Evolutionary conservation across 2,329 filamentous ascomycete genomes (phyloP), one percentile per base, ranked within the genome.

Genomic region (Phoma herbarum): DNA sequence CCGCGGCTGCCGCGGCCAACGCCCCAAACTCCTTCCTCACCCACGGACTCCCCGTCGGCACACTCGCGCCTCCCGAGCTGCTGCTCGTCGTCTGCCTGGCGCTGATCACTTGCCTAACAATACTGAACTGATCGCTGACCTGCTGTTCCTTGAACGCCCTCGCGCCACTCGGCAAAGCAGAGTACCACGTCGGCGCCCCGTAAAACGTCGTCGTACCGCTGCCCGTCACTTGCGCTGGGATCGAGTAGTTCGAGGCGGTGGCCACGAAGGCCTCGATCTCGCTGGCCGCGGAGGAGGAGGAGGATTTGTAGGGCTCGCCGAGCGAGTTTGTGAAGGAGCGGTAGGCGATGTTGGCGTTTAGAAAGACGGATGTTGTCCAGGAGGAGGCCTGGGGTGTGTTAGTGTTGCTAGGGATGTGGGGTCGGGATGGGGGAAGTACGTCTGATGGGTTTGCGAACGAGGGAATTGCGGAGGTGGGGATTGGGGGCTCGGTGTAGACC

Each of bases 401-500:
- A 63, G 60, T 49, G 16, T 20, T n/a, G 31, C 4, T 4, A 20
- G 12, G 14, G 7, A 28, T 20, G 18, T 39, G 23, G 23, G 23
- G 6, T 10, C 14, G 20, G 14, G 1, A 37, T 3, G 35, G 16
- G 33, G 10, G 14, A 16, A 52, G 16, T 64, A 73, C 70, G 28
- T 69, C 67, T 23, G 62, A 53, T 37, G 60, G 59, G 49, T 69
- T 66, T 1, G 64, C 52, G 58, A 72, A 73, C 31, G 50, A 64
- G 3, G 70, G 71, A 6, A 74, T 68, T 8, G 64, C 66, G 14
- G 57, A 53, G 6, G 68, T 73, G 12, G 71, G 71, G 18, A 74
- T 73, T 1, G 71, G 71, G 4, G 69, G 69, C 25, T 64, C 66
- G 1, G 70, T 74, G 50, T 74, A 74, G 14, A 74, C 67, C 69